These are phyloP conservation scores for Colletotrichum filicis DNA, from an alignment of 2,329 filamentous ascomycete genomes.

Conservation along the genomic window DNA sequence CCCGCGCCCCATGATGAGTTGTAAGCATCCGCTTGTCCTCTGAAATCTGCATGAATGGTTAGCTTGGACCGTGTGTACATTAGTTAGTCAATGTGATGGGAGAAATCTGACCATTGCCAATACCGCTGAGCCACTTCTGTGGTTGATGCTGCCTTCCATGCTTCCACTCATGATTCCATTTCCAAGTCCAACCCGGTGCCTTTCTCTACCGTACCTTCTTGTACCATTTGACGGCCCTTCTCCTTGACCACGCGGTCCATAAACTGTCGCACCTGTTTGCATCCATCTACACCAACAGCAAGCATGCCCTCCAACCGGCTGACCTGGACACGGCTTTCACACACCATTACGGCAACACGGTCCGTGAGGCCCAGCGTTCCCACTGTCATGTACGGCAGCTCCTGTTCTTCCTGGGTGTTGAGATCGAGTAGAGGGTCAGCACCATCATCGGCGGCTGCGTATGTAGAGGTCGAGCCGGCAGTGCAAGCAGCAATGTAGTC, in stretches of 20 bases:
- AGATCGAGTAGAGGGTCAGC: conserved; percentile 85
- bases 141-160: conserved; percentile 26
- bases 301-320: conserved; percentile 90
- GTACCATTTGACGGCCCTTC: conserved; percentile 73
- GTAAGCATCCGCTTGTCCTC: conserved; percentile 42
- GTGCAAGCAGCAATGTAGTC: conserved; percentile 92
- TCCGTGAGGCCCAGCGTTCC: conserved; percentile 81
- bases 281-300: conserved; percentile 90
- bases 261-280: conserved; percentile 84
- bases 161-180: conserved; percentile 51
- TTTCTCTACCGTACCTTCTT: conserved; percentile 62
- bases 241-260: conserved; percentile 83
- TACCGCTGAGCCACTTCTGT: not conserved
- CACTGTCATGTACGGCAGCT: conserved; percentile 89
- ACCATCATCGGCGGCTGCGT: conserved; percentile 71
- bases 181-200: conserved; percentile 63
- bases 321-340: conserved; percentile 90
- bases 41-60: conserved; percentile 16
- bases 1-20: conserved; percentile 59
- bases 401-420: conserved; percentile 83
- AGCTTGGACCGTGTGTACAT: conserved; percentile 16
- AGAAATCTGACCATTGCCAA: conserved; percentile 23
- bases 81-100: conserved; percentile 11
- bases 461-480: conserved; percentile 79
- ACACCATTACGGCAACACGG: conserved; percentile 80